phyloP scores from a whole-genome alignment of 441 rosid species.

The Melastoma candidum region DNA sequence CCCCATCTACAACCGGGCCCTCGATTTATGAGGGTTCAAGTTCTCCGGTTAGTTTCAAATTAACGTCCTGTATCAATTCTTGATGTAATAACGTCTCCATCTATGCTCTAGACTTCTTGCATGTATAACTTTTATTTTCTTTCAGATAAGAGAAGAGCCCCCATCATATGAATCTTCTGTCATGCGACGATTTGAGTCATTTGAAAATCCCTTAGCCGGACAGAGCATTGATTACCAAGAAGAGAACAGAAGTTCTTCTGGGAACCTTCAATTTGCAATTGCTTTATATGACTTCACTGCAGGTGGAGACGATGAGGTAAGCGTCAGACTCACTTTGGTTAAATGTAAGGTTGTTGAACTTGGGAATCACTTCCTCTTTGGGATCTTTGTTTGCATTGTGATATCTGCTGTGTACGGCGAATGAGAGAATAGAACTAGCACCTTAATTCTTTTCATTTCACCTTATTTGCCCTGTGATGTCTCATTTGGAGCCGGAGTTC shows the following conservation, averaged over 20 bases:
- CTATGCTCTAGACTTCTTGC: too few relatives aligned
- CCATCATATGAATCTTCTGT: constrained; percentile 71
- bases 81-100: too few relatives aligned
- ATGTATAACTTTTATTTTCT: constrained; percentile 6
- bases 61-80: too few relatives aligned
- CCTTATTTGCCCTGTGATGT: too few relatives aligned
- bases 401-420: too few relatives aligned
- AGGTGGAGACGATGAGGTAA: constrained; percentile 99
- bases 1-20: constrained; percentile 17
- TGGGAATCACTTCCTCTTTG: too few relatives aligned
- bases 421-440: too few relatives aligned
- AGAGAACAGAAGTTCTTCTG: constrained; percentile 49
- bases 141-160: constrained; percentile 93
- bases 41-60: constrained; percentile 46
- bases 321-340: not conserved
- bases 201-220: constrained; percentile 70
- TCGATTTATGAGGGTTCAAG: constrained; percentile 60
- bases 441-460: too few relatives aligned
- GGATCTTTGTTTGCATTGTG: too few relatives aligned
- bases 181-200: constrained; percentile 49
- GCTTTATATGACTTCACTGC: constrained; percentile 97
- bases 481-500: too few relatives aligned
- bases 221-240: constrained; percentile 59
- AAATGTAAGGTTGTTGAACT: too few relatives aligned
- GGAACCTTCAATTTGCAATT: constrained; percentile 54